Conservation (phyloP, 768 basidiomycete species). For the Leccinum boreale region DNA sequence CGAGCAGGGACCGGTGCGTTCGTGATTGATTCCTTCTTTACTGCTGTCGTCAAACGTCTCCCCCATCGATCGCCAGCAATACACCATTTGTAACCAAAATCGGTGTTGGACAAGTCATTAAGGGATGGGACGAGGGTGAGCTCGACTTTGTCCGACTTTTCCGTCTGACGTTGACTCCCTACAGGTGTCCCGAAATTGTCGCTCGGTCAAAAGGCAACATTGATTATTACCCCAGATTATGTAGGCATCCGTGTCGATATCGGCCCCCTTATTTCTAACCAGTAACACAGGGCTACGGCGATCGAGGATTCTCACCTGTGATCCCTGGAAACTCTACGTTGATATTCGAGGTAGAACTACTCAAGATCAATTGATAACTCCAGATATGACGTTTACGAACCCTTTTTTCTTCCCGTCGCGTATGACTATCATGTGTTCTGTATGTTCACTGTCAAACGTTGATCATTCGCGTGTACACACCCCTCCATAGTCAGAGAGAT, state of each 20-base stretch:
- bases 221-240: conserved; percentile 72
- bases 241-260: conserved; percentile 42
- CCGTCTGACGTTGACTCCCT: neutral
- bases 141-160: neutral
- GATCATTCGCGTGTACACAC: conserved; percentile 16
- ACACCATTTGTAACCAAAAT: conserved; percentile 66
- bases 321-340: conserved; percentile 77
- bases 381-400: conserved; percentile 20
- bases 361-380: conserved; percentile 56
- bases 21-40: neutral
- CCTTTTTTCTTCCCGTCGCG: conserved; percentile 8
- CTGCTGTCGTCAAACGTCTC: conserved; percentile 1
- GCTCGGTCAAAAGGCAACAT: conserved; percentile 65
- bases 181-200: conserved; percentile 76
- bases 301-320: conserved; percentile 71
- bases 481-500: neutral
- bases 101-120: conserved; percentile 80
- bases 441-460: conserved; percentile 14
- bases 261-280: neutral
- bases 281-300: conserved; percentile 59
- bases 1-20: conserved; percentile 67
- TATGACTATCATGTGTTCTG: conserved; percentile 25
- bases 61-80: conserved; percentile 37
- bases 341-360: conserved; percentile 79
- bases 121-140: conserved; percentile 87